Evolutionary conservation across 2,329 filamentous ascomycete species (phyloP).

Genomic region (Arthrobotrys iridis): DNA sequence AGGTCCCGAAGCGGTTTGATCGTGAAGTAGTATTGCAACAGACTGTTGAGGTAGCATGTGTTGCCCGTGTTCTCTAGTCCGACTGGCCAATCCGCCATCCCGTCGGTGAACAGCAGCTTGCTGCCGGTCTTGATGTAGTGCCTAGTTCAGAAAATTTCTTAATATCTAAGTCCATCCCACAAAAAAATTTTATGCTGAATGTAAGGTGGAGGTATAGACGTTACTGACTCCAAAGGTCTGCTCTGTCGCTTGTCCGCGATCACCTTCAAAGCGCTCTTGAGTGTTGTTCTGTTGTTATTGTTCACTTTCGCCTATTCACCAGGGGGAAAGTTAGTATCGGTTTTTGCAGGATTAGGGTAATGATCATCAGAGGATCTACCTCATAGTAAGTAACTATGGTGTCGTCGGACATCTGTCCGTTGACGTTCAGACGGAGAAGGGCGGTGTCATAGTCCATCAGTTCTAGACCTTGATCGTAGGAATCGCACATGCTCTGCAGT

Average conservation of each 20-base stretch:
- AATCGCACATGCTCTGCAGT: slow-evolving; percentile 24
- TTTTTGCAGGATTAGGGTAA: background rate
- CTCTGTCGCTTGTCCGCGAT: slow-evolving; percentile 57
- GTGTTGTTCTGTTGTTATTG: slow-evolving; percentile 10
- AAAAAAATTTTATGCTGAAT: too few relatives aligned
- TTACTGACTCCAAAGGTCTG: slow-evolving; percentile 45
- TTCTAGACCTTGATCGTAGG: slow-evolving; percentile 25
- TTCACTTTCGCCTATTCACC: slow-evolving; percentile 61
- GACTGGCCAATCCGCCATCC: slow-evolving; percentile 72
- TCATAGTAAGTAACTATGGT: slow-evolving; percentile 43
- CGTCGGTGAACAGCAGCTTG: slow-evolving; percentile 25
- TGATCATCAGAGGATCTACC: slow-evolving; percentile 1
- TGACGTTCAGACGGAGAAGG: slow-evolving; percentile 17
- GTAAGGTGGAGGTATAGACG: background rate
- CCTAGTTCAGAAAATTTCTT: slow-evolving; percentile 4
- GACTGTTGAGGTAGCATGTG: slow-evolving; percentile 96
- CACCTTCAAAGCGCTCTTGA: slow-evolving; percentile 56
- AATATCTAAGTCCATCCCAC: too few relatives aligned
- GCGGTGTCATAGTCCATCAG: slow-evolving; percentile 47
- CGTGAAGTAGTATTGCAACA: slow-evolving; percentile 94
- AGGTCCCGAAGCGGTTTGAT: slow-evolving; percentile 82
- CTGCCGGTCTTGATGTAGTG: slow-evolving; percentile 38
- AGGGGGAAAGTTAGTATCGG: background rate
- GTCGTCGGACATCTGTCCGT: slow-evolving; percentile 35
- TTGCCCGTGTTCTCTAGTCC: slow-evolving; percentile 94